phyloP scores from a whole-genome alignment of 2,329 filamentous ascomycete species.

The Colletotrichum neosansevieriae region DNA sequence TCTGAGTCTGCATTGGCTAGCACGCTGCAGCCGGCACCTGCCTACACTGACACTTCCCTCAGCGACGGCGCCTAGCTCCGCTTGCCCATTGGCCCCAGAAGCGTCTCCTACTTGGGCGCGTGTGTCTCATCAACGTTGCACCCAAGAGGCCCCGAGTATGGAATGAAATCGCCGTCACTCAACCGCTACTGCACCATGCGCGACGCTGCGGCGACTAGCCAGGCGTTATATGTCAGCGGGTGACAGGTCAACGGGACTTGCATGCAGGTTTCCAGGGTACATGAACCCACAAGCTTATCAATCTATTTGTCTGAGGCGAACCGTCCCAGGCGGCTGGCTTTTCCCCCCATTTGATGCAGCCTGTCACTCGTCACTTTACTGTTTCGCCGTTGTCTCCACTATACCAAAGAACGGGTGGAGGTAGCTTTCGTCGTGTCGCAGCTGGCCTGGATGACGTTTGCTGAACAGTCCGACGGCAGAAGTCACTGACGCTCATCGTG shows the following conservation, averaged over 20 bases:
- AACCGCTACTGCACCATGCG: not conserved
- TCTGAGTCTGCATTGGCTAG: conserved; percentile 23
- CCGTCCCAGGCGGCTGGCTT: not conserved
- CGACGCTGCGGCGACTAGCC: not conserved
- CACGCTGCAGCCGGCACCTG: conserved; percentile 29
- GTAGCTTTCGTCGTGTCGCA: no score
- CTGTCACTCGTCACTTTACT: not conserved
- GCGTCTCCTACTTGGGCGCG: conserved; percentile 42
- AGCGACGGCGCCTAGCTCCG: conserved; percentile 46
- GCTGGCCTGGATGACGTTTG: no score
- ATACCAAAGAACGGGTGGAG: no score
- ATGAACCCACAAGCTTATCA: conserved; percentile 19
- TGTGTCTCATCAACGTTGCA: no score
- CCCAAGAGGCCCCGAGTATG: not conserved
- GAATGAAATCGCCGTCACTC: not conserved
- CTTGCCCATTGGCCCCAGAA: conserved; percentile 45
- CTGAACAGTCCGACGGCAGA: no score
- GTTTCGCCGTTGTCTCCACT: not conserved
- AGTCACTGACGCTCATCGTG: no score
- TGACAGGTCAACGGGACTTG: not conserved
- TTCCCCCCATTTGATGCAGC: not conserved
- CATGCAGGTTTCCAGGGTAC: not conserved
- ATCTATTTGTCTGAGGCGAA: conserved; percentile 12
- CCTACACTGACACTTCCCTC: not conserved
- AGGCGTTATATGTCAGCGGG: not conserved